phyloP scores from a whole-genome alignment of 2,329 filamentous ascomycete species.

The Ceratocystiopsis sp. region DNA sequence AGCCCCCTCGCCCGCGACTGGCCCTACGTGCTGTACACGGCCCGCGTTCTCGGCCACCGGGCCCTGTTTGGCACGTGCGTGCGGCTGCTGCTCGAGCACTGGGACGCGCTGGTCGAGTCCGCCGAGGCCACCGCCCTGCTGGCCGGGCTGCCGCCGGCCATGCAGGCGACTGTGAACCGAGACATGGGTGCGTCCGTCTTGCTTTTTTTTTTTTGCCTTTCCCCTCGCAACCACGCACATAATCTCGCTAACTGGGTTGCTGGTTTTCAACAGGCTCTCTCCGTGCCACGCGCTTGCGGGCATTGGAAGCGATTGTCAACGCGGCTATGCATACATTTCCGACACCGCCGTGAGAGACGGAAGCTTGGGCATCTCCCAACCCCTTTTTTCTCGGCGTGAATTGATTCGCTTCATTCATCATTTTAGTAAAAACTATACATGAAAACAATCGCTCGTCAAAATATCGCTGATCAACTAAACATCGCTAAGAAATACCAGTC shows the following conservation, averaged over 20 bases:
- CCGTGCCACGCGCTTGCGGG: constrained; percentile 1
- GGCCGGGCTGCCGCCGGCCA: constrained; percentile 1
- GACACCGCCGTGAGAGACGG: too few relatives aligned
- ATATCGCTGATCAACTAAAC: too few relatives aligned
- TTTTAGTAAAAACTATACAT: too few relatives aligned
- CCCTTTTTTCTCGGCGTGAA: background rate
- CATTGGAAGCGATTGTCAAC: constrained; percentile 1
- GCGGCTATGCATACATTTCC: background rate
- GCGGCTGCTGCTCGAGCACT: constrained; percentile 7
- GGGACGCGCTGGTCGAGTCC: constrained; percentile 4
- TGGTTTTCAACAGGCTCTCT: background rate
- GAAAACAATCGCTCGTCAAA: too few relatives aligned
- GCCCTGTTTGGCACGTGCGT: constrained; percentile 1
- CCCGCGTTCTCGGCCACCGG: constrained; percentile 3
- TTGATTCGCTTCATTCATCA: too few relatives aligned
- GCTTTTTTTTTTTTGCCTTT: background rate
- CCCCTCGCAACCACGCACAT: too few relatives aligned
- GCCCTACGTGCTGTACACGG: constrained; percentile 6
- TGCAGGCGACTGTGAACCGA: constrained; percentile 1
- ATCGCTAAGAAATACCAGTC: too few relatives aligned
- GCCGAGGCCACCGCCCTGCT: background rate
- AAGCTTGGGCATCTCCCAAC: too few relatives aligned
- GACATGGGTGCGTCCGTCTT: constrained; percentile 4
- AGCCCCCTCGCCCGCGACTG: constrained; percentile 1
- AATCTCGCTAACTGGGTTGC: background rate